Percentiles rank a stretch among this genome's conserved stretches.
Conservation (phyloP, 2,329 filamentous ascomycete genomes). For the Mycosphaerella sp. region DNA sequence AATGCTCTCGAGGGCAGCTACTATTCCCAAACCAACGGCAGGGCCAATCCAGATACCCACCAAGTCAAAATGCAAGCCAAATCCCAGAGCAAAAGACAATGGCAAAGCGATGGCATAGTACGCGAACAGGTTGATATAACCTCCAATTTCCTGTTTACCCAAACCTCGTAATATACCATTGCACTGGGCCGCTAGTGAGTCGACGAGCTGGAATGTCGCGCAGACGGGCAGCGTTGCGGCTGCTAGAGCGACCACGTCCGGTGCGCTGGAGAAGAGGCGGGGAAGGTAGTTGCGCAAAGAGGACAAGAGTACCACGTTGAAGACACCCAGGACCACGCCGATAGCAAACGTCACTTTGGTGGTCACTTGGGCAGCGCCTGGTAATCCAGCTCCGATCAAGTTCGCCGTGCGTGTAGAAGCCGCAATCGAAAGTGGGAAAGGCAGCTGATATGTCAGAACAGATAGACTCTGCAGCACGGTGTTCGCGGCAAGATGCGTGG, state of each 20-base stretch:
- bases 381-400: slow-evolving; percentile 78
- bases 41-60: slow-evolving; percentile 68
- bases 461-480: slow-evolving; percentile 74
- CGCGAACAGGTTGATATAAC: slow-evolving; percentile 76
- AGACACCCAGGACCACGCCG: slow-evolving; percentile 63
- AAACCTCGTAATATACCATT: slow-evolving; percentile 82
- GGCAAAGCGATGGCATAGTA: slow-evolving; percentile 86
- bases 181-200: slow-evolving; percentile 69
- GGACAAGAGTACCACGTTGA: slow-evolving; percentile 68
- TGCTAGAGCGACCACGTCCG: slow-evolving; percentile 60
- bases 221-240: slow-evolving; percentile 68
- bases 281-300: slow-evolving; percentile 67
- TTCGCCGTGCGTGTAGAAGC: slow-evolving; percentile 85
- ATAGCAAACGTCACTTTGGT: slow-evolving; percentile 68
- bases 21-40: slow-evolving; percentile 58
- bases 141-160: slow-evolving; percentile 81
- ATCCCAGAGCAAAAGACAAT: slow-evolving; percentile 69
- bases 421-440: slow-evolving; percentile 85
- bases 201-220: slow-evolving; percentile 84
- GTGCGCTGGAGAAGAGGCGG: slow-evolving; percentile 62
- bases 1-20: slow-evolving; percentile 49
- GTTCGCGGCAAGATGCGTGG: slow-evolving; percentile 77
- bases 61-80: slow-evolving; percentile 69
- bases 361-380: slow-evolving; percentile 70
- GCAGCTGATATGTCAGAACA: slow-evolving; percentile 79